Evolutionary conservation across 2,329 filamentous ascomycete genomes (phyloP).

Genomic region (Waltergamsia citrina): DNA sequence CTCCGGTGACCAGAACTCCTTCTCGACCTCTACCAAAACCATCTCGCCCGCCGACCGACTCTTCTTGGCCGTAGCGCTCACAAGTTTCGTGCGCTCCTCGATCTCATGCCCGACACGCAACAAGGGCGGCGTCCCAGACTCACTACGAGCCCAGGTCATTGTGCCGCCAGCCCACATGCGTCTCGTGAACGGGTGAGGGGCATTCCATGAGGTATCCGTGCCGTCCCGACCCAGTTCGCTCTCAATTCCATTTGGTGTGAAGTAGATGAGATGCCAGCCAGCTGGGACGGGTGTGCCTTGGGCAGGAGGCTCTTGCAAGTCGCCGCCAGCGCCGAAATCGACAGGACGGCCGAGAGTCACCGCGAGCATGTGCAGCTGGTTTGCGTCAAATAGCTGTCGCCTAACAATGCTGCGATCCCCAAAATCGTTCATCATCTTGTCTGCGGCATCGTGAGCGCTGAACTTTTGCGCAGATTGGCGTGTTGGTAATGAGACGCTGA

Average conservation of each 20-base stretch:
- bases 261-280: conserved; percentile 55
- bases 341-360: conserved; percentile 43
- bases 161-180: conserved; percentile 61
- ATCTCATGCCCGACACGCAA: conserved; percentile 45
- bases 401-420: not conserved
- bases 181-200: conserved; percentile 47
- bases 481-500: not conserved
- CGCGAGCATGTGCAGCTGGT: conserved; percentile 53
- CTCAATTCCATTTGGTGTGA: conserved; percentile 48
- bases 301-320: conserved; percentile 22
- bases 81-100: conserved; percentile 44
- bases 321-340: conserved; percentile 6
- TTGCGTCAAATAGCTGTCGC: conserved; percentile 47
- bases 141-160: conserved; percentile 34
- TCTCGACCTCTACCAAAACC: conserved; percentile 56
- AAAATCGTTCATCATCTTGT: conserved; percentile 2
- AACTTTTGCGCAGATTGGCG: not conserved
- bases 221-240: conserved; percentile 47
- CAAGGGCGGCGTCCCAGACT: conserved; percentile 2
- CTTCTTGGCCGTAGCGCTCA: conserved; percentile 43
- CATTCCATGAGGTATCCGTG: conserved; percentile 51
- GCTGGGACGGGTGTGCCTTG: conserved; percentile 42
- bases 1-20: conserved; percentile 41
- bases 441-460: conserved; percentile 4
- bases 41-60: conserved; percentile 48